These are phyloP conservation scores for Starmerella kuoi DNA, from an alignment of 805 yeast genomes.

Conservation along the genomic window DNA sequence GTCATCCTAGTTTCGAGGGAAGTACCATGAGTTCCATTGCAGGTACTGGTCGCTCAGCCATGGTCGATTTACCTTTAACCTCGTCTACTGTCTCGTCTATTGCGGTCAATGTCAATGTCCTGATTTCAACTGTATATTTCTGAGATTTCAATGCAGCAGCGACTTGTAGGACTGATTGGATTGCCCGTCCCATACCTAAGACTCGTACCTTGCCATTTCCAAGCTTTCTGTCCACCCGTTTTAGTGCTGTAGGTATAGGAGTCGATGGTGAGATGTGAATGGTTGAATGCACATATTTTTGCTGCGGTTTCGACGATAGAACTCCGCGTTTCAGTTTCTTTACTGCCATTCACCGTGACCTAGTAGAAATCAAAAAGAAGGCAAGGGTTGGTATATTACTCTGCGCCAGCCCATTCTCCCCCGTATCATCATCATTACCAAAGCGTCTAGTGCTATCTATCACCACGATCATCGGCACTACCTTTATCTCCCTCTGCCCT, in stretches of 20 bases:
- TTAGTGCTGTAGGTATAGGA: conserved; percentile 62
- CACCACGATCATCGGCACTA: too few species aligned
- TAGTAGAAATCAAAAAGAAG: too few species aligned
- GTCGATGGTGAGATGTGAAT: conserved; percentile 51
- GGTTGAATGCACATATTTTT: conserved; percentile 5
- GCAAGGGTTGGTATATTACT: too few species aligned
- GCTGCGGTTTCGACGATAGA: conserved; percentile 5
- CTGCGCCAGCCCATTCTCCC: too few species aligned
- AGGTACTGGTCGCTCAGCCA: conserved; percentile 32
- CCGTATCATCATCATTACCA: too few species aligned
- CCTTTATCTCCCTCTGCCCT: too few species aligned
- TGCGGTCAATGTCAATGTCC: conserved; percentile 55
- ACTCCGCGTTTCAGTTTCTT: conserved; percentile 11
- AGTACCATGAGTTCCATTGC: conserved; percentile 36
- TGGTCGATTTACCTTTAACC: conserved; percentile 26
- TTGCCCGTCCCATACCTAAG: conserved; percentile 66
- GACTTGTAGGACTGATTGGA: conserved; percentile 49
- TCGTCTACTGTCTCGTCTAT: conserved; percentile 48
- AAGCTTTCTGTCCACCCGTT: conserved; percentile 46
- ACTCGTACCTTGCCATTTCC: conserved; percentile 41
- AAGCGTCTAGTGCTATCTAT: too few species aligned
- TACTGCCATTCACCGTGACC: conserved; percentile 11
- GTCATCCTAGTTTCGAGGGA: too few species aligned
- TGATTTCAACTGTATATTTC: conserved; percentile 43
- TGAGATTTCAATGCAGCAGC: conserved; percentile 47